Evolutionary conservation across 306 rosid species (phyloP).

Genomic region (Quercus robur): DNA sequence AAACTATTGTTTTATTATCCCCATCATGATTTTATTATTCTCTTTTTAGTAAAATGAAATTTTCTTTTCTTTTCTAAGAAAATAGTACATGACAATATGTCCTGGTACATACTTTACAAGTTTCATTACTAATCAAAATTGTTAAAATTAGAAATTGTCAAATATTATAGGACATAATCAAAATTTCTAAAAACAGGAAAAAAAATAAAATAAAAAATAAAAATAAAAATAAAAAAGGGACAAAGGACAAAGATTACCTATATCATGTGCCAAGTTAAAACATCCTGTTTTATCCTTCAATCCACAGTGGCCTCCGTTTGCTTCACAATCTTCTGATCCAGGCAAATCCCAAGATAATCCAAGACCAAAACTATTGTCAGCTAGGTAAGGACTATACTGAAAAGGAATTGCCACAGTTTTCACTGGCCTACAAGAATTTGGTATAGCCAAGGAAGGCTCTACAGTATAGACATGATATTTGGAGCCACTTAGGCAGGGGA

Average conservation of each 20-base stretch:
- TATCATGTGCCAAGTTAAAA: slow-evolving; percentile 22
- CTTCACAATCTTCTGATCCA: slow-evolving; percentile 26
- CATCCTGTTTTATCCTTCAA: background rate
- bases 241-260: slow-evolving; percentile 23
- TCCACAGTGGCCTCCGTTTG: background rate
- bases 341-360: slow-evolving; percentile 55
- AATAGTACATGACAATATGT: too few species aligned
- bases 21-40: too few species aligned
- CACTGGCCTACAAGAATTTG: slow-evolving; percentile 44
- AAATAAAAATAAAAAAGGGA: too few species aligned
- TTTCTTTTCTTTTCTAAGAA: too few species aligned
- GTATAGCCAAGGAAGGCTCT: slow-evolving; percentile 39
- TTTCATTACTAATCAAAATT: too few species aligned
- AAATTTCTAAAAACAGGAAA: background rate
- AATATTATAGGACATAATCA: background rate
- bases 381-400: slow-evolving; percentile 61
- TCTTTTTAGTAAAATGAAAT: too few species aligned
- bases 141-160: background rate
- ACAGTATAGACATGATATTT: slow-evolving; percentile 58
- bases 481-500: slow-evolving; percentile 64
- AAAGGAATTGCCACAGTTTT: slow-evolving; percentile 71
- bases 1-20: too few species aligned
- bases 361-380: slow-evolving; percentile 70
- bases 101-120: too few species aligned
- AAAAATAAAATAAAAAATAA: background rate